Percentiles rank a stretch among this genome's conserved stretches.
Evolutionary conservation across 2,329 filamentous ascomycete genomes (phyloP).

Genomic region (Dactylonectria estremocensis): DNA sequence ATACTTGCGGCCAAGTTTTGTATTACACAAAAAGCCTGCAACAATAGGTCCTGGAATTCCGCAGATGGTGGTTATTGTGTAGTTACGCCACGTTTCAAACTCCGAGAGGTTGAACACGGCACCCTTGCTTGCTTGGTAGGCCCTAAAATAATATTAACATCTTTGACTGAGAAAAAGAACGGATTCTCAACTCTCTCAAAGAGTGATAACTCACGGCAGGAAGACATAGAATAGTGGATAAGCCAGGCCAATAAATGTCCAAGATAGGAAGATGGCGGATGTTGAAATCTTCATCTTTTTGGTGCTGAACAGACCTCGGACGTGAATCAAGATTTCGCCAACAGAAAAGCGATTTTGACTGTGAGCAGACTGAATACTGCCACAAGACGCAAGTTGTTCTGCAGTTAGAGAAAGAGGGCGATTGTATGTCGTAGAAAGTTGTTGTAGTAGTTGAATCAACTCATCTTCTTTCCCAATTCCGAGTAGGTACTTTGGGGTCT

Average conservation of each 20-base stretch:
- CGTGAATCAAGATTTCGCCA: slow-evolving; percentile 62
- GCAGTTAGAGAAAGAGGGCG: slow-evolving; percentile 59
- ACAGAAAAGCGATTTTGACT: slow-evolving; percentile 51
- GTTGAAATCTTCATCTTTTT: slow-evolving; percentile 74
- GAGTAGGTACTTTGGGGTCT: slow-evolving; percentile 65
- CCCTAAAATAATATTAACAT: slow-evolving; percentile 44
- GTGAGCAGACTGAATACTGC: slow-evolving; percentile 57
- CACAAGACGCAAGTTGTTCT: slow-evolving; percentile 63
- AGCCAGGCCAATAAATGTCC: slow-evolving; percentile 79
- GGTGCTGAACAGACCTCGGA: slow-evolving; percentile 77
- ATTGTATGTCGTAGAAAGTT: slow-evolving; percentile 63
- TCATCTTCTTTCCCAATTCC: slow-evolving; percentile 62
- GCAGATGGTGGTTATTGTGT: slow-evolving; percentile 77
- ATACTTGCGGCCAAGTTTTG: slow-evolving; percentile 71
- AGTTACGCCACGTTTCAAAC: slow-evolving; percentile 80
- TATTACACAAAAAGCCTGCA: slow-evolving; percentile 77
- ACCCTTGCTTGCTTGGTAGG: slow-evolving; percentile 74
- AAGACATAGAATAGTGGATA: slow-evolving; percentile 86
- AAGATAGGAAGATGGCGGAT: slow-evolving; percentile 76
- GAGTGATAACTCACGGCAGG: slow-evolving; percentile 71
- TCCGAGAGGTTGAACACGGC: slow-evolving; percentile 66
- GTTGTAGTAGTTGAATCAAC: slow-evolving; percentile 64
- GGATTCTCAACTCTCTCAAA: too few relatives aligned
- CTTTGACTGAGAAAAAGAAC: too few relatives aligned
- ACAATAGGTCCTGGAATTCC: slow-evolving; percentile 79